Evolutionary conservation across 2,329 filamentous ascomycete species (phyloP).

Genomic region (Pseudogymnoascus verrucosus): DNA sequence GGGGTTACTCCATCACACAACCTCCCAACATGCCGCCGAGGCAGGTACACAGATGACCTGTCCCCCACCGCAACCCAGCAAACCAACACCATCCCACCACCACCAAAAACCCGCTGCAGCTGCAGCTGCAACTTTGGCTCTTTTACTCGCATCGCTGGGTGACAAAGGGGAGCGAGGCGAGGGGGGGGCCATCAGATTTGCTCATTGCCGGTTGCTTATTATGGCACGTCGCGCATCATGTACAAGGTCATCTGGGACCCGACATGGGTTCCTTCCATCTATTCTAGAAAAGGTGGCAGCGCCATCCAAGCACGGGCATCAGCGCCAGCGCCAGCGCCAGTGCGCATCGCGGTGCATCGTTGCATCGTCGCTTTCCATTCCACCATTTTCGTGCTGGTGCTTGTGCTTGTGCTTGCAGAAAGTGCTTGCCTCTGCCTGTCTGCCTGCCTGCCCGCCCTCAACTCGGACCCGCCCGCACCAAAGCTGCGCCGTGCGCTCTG

Average conservation of each 20-base stretch:
- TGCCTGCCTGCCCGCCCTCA: not conserved
- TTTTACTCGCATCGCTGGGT: not conserved
- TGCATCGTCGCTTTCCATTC: not conserved
- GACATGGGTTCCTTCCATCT: not conserved
- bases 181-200: not conserved
- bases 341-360: not conserved
- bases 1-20: not conserved
- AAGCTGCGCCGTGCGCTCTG: not conserved
- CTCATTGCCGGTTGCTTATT: not conserved
- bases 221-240: not conserved
- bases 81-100: not conserved
- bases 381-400: not conserved
- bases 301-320: not conserved
- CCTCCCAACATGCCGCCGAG: not conserved
- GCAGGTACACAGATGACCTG: not conserved
- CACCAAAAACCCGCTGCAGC: not conserved
- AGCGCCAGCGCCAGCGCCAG: not conserved
- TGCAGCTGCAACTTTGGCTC: not conserved
- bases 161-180: not conserved
- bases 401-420: not conserved
- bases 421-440: not conserved
- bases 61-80: not conserved
- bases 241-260: not conserved
- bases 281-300: slow-evolving; percentile 2
- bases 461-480: not conserved